Base-by-base conservation (phyloP, 805 yeast species). In the Kodamaea nitidulidarum region DNA sequence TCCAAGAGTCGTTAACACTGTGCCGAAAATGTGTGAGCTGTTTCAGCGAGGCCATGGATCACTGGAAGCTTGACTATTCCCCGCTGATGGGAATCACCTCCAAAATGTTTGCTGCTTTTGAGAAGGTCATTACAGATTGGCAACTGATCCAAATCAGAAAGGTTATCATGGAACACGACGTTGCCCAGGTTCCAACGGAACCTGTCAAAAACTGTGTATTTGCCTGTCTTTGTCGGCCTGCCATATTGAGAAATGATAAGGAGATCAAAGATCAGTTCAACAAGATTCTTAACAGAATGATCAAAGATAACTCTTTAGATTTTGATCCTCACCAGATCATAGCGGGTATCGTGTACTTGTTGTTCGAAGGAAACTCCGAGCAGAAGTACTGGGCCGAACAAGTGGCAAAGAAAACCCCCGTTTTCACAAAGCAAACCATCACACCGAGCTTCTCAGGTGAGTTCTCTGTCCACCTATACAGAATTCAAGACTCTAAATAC, bases 21-120 rank as follows among this genome's bases (percentile, higher is more conserved):
- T 84, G 93, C 57, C 61, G 67, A 2, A 59, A 67, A 4, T 84
- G 93, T 58, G 61, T 79, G 4, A 44, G 63, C 15, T 57, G 67
- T 21, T 84, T 80, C 48, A 77, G 78, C 42, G 55, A 63, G 29
- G 78, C 80, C 3, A 69, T 39, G 42, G 33, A 36, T 11, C 25
- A 39, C 35, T 39, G 42, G 42, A 21, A 30, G 15, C 30, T 39
- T 11, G 30, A 39, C 15, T 25, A 24, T 17, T 28, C 35, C 7
- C 29, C 35, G 7, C 34, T 15, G 22, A 39, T 39, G 38, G 35
- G 35, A 7, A 39, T 39, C 17, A 14, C 33, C 5, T 26, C 35
- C 17, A 20, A 15, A 14, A 39, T 39, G 42, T 39, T 39, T 16
- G 15, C 24, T 7, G 43, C 46, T 3, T 25, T 32, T 15, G 38